phyloP scores from a whole-genome alignment of 768 basidiomycete species.

The Mycena rosella region DNA sequence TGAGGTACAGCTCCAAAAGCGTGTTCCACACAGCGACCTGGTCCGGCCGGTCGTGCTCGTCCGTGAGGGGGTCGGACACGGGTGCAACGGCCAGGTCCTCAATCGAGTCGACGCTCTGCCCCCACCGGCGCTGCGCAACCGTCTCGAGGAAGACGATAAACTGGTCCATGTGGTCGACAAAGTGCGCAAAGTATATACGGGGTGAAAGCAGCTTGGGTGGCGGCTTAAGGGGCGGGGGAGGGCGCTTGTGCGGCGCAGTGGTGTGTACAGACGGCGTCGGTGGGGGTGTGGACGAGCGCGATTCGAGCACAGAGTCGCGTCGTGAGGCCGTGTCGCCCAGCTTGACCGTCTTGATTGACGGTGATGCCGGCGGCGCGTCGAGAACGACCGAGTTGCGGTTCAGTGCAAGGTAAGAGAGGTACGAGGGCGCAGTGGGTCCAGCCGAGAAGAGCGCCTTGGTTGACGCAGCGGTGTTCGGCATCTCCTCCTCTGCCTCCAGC shows the following conservation, averaged over 20 bases:
- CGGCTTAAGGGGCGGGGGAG: conserved; percentile 43
- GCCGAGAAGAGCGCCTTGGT: conserved; percentile 45
- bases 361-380: conserved; percentile 57
- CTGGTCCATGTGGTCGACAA: conserved; percentile 87
- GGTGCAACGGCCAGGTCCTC: conserved; percentile 32
- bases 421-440: conserved; percentile 63
- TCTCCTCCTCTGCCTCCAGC: conserved; percentile 54
- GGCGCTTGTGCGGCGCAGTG: conserved; percentile 33
- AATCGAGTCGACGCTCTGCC: conserved; percentile 69
- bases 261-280: conserved; percentile 50
- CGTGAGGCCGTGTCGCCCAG: conserved; percentile 52
- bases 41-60: conserved; percentile 64
- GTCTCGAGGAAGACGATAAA: conserved; percentile 92
- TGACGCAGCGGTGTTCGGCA: conserved; percentile 42
- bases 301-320: conserved; percentile 54
- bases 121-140: conserved; percentile 85
- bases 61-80: conserved; percentile 25
- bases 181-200: conserved; percentile 91
- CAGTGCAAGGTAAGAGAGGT: conserved; percentile 84
- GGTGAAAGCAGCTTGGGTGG: conserved; percentile 79
- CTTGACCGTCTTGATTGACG: conserved; percentile 61
- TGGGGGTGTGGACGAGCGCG: conserved; percentile 47
- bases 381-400: conserved; percentile 65
- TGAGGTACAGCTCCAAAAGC: conserved; percentile 91
- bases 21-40: conserved; percentile 96